Conservation (phyloP, 768 basidiomycete species). For the Psilocybe cyanescens region DNA sequence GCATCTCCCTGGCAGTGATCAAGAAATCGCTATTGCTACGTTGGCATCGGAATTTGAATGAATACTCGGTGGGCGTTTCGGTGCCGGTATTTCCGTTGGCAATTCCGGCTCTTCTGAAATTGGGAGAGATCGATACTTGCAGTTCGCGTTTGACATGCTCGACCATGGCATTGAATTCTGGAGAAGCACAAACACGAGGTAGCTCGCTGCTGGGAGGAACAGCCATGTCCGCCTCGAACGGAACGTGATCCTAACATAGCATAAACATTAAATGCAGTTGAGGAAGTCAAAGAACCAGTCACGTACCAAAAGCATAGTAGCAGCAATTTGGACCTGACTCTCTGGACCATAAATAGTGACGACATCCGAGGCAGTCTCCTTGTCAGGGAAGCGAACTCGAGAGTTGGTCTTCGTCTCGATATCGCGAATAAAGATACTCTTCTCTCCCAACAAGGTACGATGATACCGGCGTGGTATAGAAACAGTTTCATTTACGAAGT, state of each 20-base stretch:
- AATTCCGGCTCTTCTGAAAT: slow-evolving; percentile 58
- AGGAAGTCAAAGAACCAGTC: background rate
- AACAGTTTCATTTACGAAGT: slow-evolving; percentile 92
- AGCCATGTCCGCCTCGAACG: slow-evolving; percentile 94
- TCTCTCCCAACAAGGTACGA: slow-evolving; percentile 92
- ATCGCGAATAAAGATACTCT: slow-evolving; percentile 95
- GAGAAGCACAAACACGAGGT: slow-evolving; percentile 68
- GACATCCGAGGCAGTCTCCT: slow-evolving; percentile 91
- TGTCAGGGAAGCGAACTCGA: slow-evolving; percentile 89
- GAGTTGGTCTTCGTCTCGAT: slow-evolving; percentile 98
- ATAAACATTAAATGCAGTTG: background rate
- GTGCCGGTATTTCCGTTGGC: slow-evolving; percentile 51
- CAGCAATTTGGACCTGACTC: slow-evolving; percentile 95
- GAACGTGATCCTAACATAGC: slow-evolving; percentile 81
- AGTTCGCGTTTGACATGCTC: slow-evolving; percentile 94
- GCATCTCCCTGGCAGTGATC: slow-evolving; percentile 85
- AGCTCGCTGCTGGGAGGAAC: slow-evolving; percentile 86
- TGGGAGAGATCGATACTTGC: slow-evolving; percentile 88
- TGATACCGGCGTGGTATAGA: slow-evolving; percentile 95
- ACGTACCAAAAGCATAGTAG: slow-evolving; percentile 90
- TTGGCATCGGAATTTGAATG: slow-evolving; percentile 96
- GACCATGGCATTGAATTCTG: slow-evolving; percentile 86
- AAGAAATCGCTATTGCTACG: slow-evolving; percentile 94
- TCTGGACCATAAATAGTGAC: slow-evolving; percentile 98
- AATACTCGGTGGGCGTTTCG: slow-evolving; percentile 72